These are phyloP conservation scores for Rhodotorula sp. DNA, from an alignment of 1,284 basidiomycete species.

Conservation along the genomic window DNA sequence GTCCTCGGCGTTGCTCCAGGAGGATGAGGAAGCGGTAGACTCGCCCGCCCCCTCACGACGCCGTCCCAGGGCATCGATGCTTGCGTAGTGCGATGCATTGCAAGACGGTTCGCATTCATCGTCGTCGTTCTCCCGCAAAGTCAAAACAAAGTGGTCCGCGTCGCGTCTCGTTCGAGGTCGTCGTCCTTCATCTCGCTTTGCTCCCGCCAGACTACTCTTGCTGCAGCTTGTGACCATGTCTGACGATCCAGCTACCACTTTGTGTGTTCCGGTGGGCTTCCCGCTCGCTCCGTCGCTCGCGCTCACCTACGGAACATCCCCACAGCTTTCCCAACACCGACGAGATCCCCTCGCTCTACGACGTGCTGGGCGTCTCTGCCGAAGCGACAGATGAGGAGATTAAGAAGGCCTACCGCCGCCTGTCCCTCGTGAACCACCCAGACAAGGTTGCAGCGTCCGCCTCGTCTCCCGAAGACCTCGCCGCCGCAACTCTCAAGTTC, in stretches of 20 bases:
- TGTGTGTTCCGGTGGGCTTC: slow-evolving; percentile 4
- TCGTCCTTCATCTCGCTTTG: not conserved
- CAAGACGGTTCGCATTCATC: not conserved
- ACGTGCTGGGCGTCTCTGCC: slow-evolving; percentile 24
- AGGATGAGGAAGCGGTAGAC: not conserved
- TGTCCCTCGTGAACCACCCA: slow-evolving; percentile 79
- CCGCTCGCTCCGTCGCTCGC: not conserved
- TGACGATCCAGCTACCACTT: slow-evolving; percentile 26
- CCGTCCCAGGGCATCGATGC: not conserved
- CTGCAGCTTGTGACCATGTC: slow-evolving; percentile 1
- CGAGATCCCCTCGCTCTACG: slow-evolving; percentile 39
- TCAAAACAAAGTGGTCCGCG: no score
- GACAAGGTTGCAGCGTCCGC: slow-evolving; percentile 38
- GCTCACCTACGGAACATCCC: not conserved
- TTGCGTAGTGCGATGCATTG: not conserved
- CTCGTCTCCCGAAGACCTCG: slow-evolving; percentile 52
- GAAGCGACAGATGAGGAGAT: slow-evolving; percentile 35
- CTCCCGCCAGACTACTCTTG: no score
- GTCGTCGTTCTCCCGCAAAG: not conserved
- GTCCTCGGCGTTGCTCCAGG: not conserved
- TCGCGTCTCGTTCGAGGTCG: not conserved
- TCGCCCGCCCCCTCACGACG: not conserved
- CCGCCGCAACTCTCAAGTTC: slow-evolving; percentile 62
- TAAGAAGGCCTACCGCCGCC: slow-evolving; percentile 66
- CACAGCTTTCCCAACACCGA: slow-evolving; percentile 27